A percentile compares a stretch with the other conserved stretches of the same genome.
phyloP scores from a whole-genome alignment of 352 stramenopile genomes.

The Phytophthora colocasiae region DNA sequence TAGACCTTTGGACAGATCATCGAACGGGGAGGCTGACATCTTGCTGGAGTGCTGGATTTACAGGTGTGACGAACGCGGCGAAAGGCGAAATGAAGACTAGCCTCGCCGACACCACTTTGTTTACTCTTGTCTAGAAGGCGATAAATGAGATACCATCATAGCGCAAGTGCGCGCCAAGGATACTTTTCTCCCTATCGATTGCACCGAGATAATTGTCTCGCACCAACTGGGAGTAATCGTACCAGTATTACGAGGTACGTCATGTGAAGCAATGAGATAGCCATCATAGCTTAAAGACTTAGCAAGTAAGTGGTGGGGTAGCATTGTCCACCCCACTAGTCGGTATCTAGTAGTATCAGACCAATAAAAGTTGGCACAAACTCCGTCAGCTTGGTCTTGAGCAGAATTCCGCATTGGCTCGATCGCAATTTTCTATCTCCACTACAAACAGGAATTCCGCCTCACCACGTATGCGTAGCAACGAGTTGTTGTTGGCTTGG shows the following conservation, averaged over 20 bases:
- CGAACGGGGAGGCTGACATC: slow-evolving; percentile 23
- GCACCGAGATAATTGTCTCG: too few species aligned
- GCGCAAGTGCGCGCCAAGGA: not conserved
- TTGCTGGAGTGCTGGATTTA: not conserved
- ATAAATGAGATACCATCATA: slow-evolving; percentile 8
- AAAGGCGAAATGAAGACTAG: slow-evolving; percentile 10
- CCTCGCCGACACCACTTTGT: not conserved
- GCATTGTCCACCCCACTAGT: too few species aligned
- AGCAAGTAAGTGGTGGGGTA: too few species aligned
- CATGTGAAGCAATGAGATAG: not conserved
- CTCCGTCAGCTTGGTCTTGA: too few species aligned
- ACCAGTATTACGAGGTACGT: not conserved
- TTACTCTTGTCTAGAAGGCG: not conserved
- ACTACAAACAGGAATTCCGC: too few species aligned
- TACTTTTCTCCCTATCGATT: not conserved
- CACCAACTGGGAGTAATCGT: not conserved
- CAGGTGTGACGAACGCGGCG: slow-evolving; percentile 3
- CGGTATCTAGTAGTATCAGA: too few species aligned
- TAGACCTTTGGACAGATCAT: slow-evolving; percentile 20
- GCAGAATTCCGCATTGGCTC: too few species aligned
- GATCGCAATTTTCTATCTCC: too few species aligned
- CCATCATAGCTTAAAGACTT: not conserved
- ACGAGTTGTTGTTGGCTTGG: too few species aligned
- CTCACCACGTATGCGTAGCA: too few species aligned
- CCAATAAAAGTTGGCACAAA: too few species aligned